phyloP scores from a whole-genome alignment of 306 rosid species.

The Prunus persica region DNA sequence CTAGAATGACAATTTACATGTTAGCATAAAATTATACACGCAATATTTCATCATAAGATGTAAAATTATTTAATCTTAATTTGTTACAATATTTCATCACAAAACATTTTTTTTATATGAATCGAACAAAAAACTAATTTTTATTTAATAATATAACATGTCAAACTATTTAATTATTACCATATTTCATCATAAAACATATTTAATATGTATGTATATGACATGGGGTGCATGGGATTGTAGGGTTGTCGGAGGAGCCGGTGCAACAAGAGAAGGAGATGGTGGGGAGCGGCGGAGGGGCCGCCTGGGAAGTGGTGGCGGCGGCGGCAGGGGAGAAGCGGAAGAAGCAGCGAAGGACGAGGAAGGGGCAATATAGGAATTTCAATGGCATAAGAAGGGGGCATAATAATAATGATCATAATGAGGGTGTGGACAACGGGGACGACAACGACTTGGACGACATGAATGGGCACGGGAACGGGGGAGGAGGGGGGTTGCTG shows the following conservation, averaged over 20 bases:
- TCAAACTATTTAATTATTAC: not conserved
- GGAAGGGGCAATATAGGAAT: conserved; percentile 26
- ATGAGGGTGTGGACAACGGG: conserved; percentile 34
- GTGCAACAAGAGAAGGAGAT: conserved; percentile 78
- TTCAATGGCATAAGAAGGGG: conserved; percentile 16
- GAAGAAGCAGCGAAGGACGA: conserved; percentile 43
- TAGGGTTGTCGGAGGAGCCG: conserved; percentile 92
- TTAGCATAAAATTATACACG: no score
- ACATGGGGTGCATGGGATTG: not conserved
- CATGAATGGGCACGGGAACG: not conserved
- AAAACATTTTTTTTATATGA: no score
- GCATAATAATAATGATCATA: conserved; percentile 15
- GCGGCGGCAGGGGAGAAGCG: conserved; percentile 25
- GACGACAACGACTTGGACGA: conserved; percentile 12
- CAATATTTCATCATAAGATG: no score
- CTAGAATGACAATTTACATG: no score
- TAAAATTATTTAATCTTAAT: no score
- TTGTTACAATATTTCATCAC: no score
- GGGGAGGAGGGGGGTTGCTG: conserved; percentile 2
- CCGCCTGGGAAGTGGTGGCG: conserved; percentile 47
- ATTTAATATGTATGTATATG: not conserved
- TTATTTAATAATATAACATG: not conserved
- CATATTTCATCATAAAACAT: not conserved
- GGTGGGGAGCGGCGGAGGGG: conserved; percentile 71
- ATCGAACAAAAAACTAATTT: not conserved